Evolutionary conservation across 2,329 filamentous ascomycete genomes (phyloP).

Genomic region (Thelonectria rubi): DNA sequence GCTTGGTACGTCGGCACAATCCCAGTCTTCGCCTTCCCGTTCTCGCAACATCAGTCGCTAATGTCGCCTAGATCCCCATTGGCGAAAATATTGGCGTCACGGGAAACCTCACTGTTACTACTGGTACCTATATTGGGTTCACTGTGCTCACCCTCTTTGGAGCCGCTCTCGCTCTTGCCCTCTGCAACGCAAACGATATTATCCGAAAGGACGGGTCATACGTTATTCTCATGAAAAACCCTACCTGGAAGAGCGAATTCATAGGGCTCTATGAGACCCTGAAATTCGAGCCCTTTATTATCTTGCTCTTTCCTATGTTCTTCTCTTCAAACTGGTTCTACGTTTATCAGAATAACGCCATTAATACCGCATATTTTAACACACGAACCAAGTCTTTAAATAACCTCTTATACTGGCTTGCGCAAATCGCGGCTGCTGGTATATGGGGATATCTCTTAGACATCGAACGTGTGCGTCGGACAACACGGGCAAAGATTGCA

Average conservation of each 20-base stretch:
- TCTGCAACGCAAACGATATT: constrained; percentile 77
- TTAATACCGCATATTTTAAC: constrained; percentile 77
- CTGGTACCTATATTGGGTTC: constrained; percentile 90
- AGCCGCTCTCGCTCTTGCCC: constrained; percentile 72
- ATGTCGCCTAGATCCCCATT: constrained; percentile 55
- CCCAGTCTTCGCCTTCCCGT: too few species aligned
- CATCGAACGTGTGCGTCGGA: constrained; percentile 65
- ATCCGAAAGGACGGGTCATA: constrained; percentile 79
- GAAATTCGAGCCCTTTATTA: constrained; percentile 71
- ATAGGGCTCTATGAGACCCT: constrained; percentile 79
- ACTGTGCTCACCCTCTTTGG: constrained; percentile 82
- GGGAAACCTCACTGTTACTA: constrained; percentile 61
- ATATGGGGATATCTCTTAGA: constrained; percentile 79
- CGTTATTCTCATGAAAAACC: constrained; percentile 90
- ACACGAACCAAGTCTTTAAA: constrained; percentile 79
- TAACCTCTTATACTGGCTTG: constrained; percentile 73
- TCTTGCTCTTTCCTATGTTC: constrained; percentile 83
- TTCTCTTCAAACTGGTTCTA: constrained; percentile 86
- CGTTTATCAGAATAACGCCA: constrained; percentile 78
- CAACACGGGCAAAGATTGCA: constrained; percentile 71
- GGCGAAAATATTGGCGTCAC: constrained; percentile 38
- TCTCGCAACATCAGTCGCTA: too few species aligned
- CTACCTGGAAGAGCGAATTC: constrained; percentile 84
- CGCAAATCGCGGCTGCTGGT: constrained; percentile 78
- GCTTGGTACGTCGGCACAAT: constrained; percentile 69